Evolutionary conservation across 257 asterid species (phyloP).

Genomic region (Nicotiana benthamiana): DNA sequence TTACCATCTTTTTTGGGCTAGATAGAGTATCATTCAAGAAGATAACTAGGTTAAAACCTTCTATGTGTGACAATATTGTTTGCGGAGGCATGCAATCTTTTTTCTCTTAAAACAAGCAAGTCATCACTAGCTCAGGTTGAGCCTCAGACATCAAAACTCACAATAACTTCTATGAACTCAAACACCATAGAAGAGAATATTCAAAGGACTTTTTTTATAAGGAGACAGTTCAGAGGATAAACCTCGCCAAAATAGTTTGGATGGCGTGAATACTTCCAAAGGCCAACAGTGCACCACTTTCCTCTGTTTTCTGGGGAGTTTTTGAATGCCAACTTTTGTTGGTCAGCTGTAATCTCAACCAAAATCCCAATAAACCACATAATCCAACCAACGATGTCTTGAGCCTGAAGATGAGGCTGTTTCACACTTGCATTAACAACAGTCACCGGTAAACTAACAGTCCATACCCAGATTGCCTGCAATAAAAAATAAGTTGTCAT

Average conservation of each 20-base stretch:
- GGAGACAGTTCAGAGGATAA: background rate
- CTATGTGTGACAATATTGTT: background rate
- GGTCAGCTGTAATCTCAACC: conserved; percentile 82
- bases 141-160: background rate
- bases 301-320: conserved; percentile 68
- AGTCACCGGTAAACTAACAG: conserved; percentile 92
- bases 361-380: conserved; percentile 63
- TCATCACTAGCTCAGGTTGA: background rate
- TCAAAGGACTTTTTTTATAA: background rate
- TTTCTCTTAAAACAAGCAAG: background rate
- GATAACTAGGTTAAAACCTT: background rate
- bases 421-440: conserved; percentile 69
- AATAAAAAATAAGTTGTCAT: background rate
- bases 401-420: conserved; percentile 56
- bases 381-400: conserved; percentile 77
- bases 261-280: conserved; percentile 96
- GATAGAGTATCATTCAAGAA: background rate
- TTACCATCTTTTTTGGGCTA: background rate
- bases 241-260: conserved; percentile 99
- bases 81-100: background rate
- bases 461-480: conserved; percentile 99
- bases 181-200: background rate
- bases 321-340: conserved; percentile 69
- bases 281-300: conserved; percentile 73
- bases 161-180: background rate